phyloP scores from a whole-genome alignment of 192 early-diverging fungal species.

The Rhizophlyctis rosea region DNA sequence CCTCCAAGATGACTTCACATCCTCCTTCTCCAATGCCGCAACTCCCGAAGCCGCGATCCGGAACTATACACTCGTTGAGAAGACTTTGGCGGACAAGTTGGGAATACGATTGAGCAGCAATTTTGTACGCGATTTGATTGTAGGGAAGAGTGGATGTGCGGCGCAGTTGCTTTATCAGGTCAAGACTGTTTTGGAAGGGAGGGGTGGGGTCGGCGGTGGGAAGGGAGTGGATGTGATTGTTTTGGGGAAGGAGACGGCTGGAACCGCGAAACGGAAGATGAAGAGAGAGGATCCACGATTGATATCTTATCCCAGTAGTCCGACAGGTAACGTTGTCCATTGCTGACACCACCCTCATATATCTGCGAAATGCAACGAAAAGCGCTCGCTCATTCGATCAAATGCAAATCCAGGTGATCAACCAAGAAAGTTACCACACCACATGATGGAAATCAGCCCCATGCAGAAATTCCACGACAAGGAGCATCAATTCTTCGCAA shows the following conservation, averaged over 20 bases:
- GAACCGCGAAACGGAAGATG: slow-evolving; percentile 3
- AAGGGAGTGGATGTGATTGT: background rate
- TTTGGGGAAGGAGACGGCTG: background rate
- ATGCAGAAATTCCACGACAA: slow-evolving; percentile 30
- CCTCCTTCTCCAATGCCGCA: background rate
- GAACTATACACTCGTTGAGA: slow-evolving; percentile 47
- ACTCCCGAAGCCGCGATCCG: slow-evolving; percentile 36
- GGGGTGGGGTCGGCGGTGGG: background rate
- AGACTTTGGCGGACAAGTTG: slow-evolving; percentile 40
- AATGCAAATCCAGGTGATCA: too few relatives aligned
- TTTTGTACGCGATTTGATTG: slow-evolving; percentile 42
- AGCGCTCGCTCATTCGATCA: too few relatives aligned
- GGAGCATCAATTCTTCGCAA: slow-evolving; percentile 40
- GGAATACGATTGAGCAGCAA: slow-evolving; percentile 36
- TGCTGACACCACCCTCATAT: too few relatives aligned
- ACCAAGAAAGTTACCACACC: too few relatives aligned
- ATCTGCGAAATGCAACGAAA: too few relatives aligned
- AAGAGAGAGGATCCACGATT: background rate
- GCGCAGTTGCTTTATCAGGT: slow-evolving; percentile 42
- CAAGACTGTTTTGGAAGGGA: slow-evolving; percentile 9
- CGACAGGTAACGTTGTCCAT: slow-evolving; percentile 7
- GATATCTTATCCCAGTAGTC: slow-evolving; percentile 12
- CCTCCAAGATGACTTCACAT: slow-evolving; percentile 11
- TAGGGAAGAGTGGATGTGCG: slow-evolving; percentile 39
- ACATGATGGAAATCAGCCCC: background rate